A percentile compares a stretch with the other conserved stretches of the same genome.
Evolutionary conservation across 495 filamentous ascomycete species (phyloP).

Genomic region (Neurospora africana): DNA sequence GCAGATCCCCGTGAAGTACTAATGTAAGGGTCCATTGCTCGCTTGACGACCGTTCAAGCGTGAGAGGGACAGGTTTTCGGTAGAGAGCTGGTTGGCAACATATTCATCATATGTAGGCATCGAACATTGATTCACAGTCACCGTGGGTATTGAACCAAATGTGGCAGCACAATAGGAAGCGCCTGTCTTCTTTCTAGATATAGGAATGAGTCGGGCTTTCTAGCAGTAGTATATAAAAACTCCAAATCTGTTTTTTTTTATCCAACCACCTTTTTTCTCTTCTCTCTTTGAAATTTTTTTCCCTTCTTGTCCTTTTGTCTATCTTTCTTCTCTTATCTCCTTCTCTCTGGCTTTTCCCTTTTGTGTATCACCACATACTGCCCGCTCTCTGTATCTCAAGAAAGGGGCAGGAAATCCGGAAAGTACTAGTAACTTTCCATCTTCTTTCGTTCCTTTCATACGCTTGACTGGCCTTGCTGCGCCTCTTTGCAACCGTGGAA

Average conservation of each 20-base stretch:
- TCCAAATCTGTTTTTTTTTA: background rate
- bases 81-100: background rate
- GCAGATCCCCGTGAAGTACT: background rate
- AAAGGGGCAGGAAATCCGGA: background rate
- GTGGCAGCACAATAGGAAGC: background rate
- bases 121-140: background rate
- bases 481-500: background rate
- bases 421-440: background rate
- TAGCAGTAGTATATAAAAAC: background rate
- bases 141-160: background rate
- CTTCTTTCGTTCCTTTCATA: conserved; percentile 1
- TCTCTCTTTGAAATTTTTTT: background rate
- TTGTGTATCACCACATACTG: background rate
- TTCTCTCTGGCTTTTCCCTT: background rate
- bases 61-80: background rate
- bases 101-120: background rate
- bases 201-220: background rate
- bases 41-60: background rate
- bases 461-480: background rate
- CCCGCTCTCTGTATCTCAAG: background rate
- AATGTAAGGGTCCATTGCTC: background rate
- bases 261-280: background rate
- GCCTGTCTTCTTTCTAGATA: conserved; percentile 1
- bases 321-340: background rate
- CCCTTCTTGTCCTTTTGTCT: background rate